Evolutionary conservation across 768 basidiomycete species (phyloP).

Genomic region (Trametopsis cervina): DNA sequence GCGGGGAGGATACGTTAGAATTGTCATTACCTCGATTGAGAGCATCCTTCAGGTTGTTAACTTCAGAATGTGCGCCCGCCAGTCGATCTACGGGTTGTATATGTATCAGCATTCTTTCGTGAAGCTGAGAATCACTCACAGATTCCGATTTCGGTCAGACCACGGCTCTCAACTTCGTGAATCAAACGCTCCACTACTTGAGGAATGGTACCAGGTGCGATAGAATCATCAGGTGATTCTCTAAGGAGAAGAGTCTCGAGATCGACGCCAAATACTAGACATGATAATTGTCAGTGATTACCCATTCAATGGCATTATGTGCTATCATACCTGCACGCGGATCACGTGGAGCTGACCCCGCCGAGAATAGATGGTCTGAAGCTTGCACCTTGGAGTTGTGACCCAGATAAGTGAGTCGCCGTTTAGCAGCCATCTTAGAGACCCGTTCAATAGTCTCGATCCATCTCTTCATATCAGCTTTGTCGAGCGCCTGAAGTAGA

Average conservation of each 20-base stretch:
- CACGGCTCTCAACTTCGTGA: slow-evolving; percentile 64
- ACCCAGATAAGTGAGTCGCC: slow-evolving; percentile 75
- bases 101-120: no score
- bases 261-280: slow-evolving; percentile 60
- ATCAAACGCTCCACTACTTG: slow-evolving; percentile 60
- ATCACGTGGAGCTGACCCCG: slow-evolving; percentile 55
- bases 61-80: slow-evolving; percentile 67
- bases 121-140: slow-evolving; percentile 56
- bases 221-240: slow-evolving; percentile 44
- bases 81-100: slow-evolving; percentile 55
- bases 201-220: slow-evolving; percentile 56
- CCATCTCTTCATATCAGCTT: slow-evolving; percentile 72
- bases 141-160: slow-evolving; percentile 76
- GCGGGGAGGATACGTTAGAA: background rate
- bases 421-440: slow-evolving; percentile 66
- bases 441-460: slow-evolving; percentile 66
- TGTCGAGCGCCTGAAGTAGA: slow-evolving; percentile 65
- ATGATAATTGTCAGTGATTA: background rate
- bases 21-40: slow-evolving; percentile 56
- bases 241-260: slow-evolving; percentile 61
- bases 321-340: slow-evolving; percentile 62
- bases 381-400: slow-evolving; percentile 67
- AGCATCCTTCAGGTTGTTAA: slow-evolving; percentile 62
- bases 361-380: slow-evolving; percentile 65
- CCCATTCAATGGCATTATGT: background rate